phyloP scores from a whole-genome alignment of 73 alveolate genomes.

The Urostyla sp. region DNA sequence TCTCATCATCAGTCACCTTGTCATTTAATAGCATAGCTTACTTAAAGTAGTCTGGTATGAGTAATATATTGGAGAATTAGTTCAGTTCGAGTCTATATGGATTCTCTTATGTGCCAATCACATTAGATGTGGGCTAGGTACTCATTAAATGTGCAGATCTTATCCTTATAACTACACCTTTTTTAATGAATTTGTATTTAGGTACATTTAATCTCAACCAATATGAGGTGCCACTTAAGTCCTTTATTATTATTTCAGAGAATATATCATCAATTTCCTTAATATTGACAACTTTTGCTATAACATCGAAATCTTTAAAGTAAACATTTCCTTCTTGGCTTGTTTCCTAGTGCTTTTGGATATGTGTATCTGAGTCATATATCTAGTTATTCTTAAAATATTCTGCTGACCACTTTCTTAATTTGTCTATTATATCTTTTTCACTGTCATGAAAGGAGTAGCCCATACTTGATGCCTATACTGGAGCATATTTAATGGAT shows the following conservation, averaged over 20 bases:
- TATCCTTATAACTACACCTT: slow-evolving; percentile 12
- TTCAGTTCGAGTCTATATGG: not conserved
- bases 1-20: slow-evolving; percentile 49
- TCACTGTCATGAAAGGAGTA: slow-evolving; percentile 41
- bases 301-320: slow-evolving; percentile 31
- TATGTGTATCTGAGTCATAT: slow-evolving; percentile 11
- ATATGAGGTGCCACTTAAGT: slow-evolving; percentile 27
- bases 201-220: slow-evolving; percentile 1
- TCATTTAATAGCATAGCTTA: slow-evolving; percentile 38
- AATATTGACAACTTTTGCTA: slow-evolving; percentile 7
- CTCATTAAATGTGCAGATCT: slow-evolving; percentile 5
- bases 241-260: not conserved
- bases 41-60: slow-evolving; percentile 17
- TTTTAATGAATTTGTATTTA: slow-evolving; percentile 11
- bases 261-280: slow-evolving; percentile 6
- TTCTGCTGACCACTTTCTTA: slow-evolving; percentile 23
- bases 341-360: not conserved
- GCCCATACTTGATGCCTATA: not conserved
- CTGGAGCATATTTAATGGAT: slow-evolving; percentile 5
- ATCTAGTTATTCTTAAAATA: not conserved
- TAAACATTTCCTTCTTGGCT: slow-evolving; percentile 2
- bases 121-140: not conserved
- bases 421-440: slow-evolving; percentile 36
- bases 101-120: not conserved
- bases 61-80: slow-evolving; percentile 9